These are phyloP conservation scores for Nematodospora valgi DNA, from an alignment of 805 yeast genomes.

Conservation along the genomic window DNA sequence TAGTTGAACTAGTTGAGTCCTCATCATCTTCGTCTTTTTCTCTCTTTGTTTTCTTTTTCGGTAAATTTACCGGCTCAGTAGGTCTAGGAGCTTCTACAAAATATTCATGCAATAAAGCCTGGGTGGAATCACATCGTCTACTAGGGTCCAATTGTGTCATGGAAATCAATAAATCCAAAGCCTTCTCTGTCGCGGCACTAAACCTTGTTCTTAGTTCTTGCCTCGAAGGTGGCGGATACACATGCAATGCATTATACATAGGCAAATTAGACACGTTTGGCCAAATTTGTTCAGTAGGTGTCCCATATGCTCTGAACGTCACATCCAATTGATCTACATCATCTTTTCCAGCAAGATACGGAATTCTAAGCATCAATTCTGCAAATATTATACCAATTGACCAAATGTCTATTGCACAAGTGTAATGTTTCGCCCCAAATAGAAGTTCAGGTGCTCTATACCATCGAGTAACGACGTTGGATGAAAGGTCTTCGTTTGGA, in stretches of 20 bases:
- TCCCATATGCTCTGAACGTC: conserved; percentile 94
- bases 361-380: conserved; percentile 90
- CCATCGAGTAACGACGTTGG: conserved; percentile 97
- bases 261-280: conserved; percentile 83
- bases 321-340: conserved; percentile 88
- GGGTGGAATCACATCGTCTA: conserved; percentile 61
- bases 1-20: conserved; percentile 8
- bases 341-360: conserved; percentile 89
- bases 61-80: conserved; percentile 62
- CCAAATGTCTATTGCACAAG: conserved; percentile 45
- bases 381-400: conserved; percentile 72
- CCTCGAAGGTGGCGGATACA: conserved; percentile 80
- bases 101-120: conserved; percentile 62
- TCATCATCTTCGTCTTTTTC: conserved; percentile 14
- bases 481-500: conserved; percentile 71
- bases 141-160: conserved; percentile 78
- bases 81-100: conserved; percentile 75
- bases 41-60: conserved; percentile 37
- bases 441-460: conserved; percentile 74
- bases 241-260: conserved; percentile 64
- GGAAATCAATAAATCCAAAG: conserved; percentile 68
- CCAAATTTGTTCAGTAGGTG: conserved; percentile 92
- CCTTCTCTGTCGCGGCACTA: conserved; percentile 85
- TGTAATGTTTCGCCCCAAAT: conserved; percentile 44
- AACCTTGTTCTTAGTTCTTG: conserved; percentile 79